Conservation (phyloP, 306 rosid species). For the Vicia faba region DNA sequence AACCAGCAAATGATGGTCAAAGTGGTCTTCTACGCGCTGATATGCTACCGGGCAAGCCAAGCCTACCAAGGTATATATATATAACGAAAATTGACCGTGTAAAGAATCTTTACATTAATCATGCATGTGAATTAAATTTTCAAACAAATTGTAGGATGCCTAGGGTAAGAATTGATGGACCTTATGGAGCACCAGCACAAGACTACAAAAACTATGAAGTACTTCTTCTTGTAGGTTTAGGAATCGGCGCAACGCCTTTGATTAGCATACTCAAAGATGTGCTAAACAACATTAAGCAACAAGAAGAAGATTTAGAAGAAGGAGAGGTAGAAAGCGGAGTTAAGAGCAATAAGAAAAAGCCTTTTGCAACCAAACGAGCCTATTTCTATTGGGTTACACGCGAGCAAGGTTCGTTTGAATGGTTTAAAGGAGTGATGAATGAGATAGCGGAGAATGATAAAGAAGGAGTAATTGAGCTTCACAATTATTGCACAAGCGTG, state of each 20-base stretch:
- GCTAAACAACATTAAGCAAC: conserved; percentile 72
- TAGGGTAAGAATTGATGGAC: conserved; percentile 69
- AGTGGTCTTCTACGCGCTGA: conserved; percentile 85
- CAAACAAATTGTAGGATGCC: conserved; percentile 62
- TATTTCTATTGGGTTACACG: conserved; percentile 94
- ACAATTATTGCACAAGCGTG: conserved; percentile 80
- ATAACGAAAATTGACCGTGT: neutral
- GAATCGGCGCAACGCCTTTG: conserved; percentile 87
- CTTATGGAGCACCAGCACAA: conserved; percentile 94
- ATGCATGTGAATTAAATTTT: neutral
- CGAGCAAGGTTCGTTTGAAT: conserved; percentile 84
- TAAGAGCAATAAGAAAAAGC: conserved; percentile 49
- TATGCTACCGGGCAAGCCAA: conserved; percentile 47
- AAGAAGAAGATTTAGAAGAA: conserved; percentile 56
- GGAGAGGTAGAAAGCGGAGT: conserved; percentile 38
- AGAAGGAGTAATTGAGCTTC: conserved; percentile 71
- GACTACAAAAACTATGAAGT: conserved; percentile 87
- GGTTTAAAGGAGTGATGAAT: conserved; percentile 85
- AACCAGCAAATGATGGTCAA: conserved; percentile 64
- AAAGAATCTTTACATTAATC: neutral
- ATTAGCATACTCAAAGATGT: conserved; percentile 88
- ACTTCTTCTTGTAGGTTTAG: conserved; percentile 80
- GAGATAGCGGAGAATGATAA: conserved; percentile 74
- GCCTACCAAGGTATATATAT: conserved; percentile 50
- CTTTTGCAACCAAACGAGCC: conserved; percentile 70